Base-by-base conservation (phyloP, 2,329 filamentous ascomycete genomes). In the Gaeumannomyces sp. region DNA sequence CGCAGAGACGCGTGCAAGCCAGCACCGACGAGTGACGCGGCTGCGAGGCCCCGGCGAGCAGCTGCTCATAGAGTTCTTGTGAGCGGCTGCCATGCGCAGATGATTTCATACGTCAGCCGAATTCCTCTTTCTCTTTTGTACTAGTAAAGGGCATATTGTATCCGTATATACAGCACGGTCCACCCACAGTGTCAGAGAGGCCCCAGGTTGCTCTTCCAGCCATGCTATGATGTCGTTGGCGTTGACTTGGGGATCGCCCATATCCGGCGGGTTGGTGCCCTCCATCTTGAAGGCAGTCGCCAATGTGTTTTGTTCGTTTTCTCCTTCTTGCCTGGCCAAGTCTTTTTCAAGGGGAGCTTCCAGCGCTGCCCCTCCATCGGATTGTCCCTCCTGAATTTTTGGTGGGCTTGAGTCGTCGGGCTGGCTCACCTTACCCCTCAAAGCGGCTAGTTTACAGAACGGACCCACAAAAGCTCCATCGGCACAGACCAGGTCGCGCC, bases 1-100 rank as follows among this genome's bases (percentile, higher is more conserved):
- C 83, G 68, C 85, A 88, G 27, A 89, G 79, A 71, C 83, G 85
- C 67, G 84, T 79, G 65, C 83, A 88, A 19, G 83, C 81, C 70
- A 85, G 82, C 16, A 83, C 84, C 5, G 83, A 86, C 31, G 79
- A 77, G 64, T 82, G 80, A 63, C 81, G 82, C 16, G 85, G 83
- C 70, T 84, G 81, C 13, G 80, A 77, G 33, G 84, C 83, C 65
- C 77, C 77, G 22, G 73, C 69, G 5, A 86, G 75, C 14, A 86
- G 78, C 61, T 76, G 75, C 19, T 78, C 70, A 70, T 85, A 85
- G 6, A 84, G 35, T 4, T 59, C 57, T 33, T 64, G 56, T 60
- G 63, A 59, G 57, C 29, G 50, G 57, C 57, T 59, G 56, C 38
- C 16, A n/a, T n/a, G 6, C 45, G 22, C 8, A 25, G 35, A n/a